A percentile compares a stretch with the other conserved stretches of the same genome.
These are phyloP conservation scores for Naganishia sp. DNA, from an alignment of 1,284 basidiomycete species.

Conservation along the genomic window DNA sequence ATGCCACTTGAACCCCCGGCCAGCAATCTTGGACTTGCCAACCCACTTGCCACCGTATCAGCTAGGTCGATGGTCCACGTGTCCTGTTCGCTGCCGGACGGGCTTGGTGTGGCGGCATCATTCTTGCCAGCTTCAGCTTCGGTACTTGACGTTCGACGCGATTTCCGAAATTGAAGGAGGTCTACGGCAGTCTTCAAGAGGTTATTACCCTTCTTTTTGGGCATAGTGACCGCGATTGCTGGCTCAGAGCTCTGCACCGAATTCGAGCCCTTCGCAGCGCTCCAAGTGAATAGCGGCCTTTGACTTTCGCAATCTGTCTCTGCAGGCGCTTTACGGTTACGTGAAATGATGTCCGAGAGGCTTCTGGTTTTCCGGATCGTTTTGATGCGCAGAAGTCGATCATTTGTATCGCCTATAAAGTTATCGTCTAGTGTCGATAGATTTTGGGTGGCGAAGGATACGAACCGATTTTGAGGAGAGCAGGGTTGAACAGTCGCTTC, in stretches of 20 bases:
- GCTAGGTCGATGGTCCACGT: too few species aligned
- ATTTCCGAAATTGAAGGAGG: slow-evolving; percentile 18
- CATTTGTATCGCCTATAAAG: too few species aligned
- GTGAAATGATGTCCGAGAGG: slow-evolving; percentile 18
- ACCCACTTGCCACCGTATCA: too few species aligned
- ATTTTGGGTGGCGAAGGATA: background rate
- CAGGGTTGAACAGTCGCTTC: background rate
- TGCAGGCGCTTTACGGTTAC: slow-evolving; percentile 3
- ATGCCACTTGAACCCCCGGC: too few species aligned
- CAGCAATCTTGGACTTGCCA: too few species aligned
- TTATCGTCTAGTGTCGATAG: background rate
- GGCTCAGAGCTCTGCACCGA: background rate
- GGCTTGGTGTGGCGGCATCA: background rate
- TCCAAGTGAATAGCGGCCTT: slow-evolving; percentile 7
- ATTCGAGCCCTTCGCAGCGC: background rate
- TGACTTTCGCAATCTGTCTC: background rate
- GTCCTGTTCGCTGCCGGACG: background rate
- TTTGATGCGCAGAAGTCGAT: background rate
- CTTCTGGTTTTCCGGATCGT: slow-evolving; percentile 24
- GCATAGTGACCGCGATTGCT: too few species aligned
- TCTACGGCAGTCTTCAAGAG: slow-evolving; percentile 17
- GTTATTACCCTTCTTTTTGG: slow-evolving; percentile 7
- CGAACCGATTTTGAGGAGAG: background rate
- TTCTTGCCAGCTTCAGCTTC: background rate
- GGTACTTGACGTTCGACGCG: background rate